Evolutionary conservation across 208 protist genomes (phyloP), one percentile per base, ranked within the genome.

Genomic region (Acanthamoeba healyi): DNA sequence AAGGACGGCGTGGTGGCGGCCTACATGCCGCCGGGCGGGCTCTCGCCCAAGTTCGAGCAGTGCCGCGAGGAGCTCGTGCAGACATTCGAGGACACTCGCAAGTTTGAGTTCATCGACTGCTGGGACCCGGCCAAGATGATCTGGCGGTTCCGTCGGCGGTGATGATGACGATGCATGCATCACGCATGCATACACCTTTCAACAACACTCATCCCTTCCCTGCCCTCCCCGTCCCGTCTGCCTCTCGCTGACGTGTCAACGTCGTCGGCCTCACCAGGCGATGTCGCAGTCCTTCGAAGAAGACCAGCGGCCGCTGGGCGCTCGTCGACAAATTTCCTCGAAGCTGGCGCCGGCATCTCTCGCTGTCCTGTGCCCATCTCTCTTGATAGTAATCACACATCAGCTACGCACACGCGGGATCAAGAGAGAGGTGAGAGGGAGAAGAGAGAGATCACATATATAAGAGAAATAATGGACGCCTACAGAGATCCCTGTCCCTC

Each of bases 401-500:
- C 54, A 24, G 54, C 54, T 10, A 40, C 26, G 14, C 24, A 34
- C 65, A 40, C 32, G 63, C 9, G 12, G 22, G 29, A 34, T 7
- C 24, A 7, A 40, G n/a, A n/a, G n/a, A n/a, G n/a, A n/a, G n/a
- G n/a, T 42, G 29, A 38, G 12, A 19, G 29, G 32, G 9, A 22
- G 32, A 34, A 40, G 22, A 34, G 29, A 40, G 26, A 49, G 15
- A 26, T 29, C 34, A 79, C 38, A 79, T 38, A 79, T 38, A 40
- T 42, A 86, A 79, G 36, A 86, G 17, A 91, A 40, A 72, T 54
- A 29, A 93, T 93, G 89, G 89, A 93, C 67, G 89, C 89, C 89
- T 61, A 42, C 49, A 79, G 89, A 93, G 89, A 93, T 67, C 89
- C 89, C 29, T 93, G 89, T 46, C 89, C 89, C 58, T 79, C 65